Conservation (phyloP, 805 yeast genomes). For the Schwanniomyces pseudopolymorphus region DNA sequence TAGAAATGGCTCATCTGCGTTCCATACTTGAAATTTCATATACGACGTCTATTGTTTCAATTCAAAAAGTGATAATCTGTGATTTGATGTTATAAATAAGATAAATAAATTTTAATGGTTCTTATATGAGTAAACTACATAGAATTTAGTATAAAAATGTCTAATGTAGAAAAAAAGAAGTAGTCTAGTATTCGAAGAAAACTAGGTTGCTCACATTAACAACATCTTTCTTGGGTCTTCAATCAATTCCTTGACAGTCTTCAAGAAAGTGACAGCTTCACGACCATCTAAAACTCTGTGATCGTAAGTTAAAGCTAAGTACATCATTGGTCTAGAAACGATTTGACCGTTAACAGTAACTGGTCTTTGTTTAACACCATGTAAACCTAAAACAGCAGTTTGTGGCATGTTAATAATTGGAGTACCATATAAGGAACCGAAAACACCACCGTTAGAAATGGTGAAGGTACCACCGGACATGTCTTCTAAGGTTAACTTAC, state of each 20-base stretch:
- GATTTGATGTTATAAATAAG: not conserved
- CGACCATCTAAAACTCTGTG: conserved; percentile 98
- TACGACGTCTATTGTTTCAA: not conserved
- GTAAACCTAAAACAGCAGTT: conserved; percentile 96
- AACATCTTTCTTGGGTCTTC: conserved; percentile 99
- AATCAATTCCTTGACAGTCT: conserved; percentile 91
- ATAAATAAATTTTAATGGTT: not conserved
- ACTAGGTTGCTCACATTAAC: conserved; percentile 25
- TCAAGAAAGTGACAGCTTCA: conserved; percentile 97
- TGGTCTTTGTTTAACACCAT: conserved; percentile 96
- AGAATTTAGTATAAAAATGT: not conserved
- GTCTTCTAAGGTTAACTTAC: conserved; percentile 93
- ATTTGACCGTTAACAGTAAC: conserved; percentile 95
- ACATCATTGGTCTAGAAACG: conserved; percentile 99
- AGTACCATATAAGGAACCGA: conserved; percentile 96
- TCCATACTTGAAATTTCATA: not conserved
- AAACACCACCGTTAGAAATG: conserved; percentile 98
- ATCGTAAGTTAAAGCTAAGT: conserved; percentile 96
- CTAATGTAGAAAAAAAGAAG: not conserved
- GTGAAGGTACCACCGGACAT: conserved; percentile 99
- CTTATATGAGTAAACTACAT: not conserved
- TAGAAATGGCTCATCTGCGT: not conserved
- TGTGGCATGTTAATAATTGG: conserved; percentile 98
- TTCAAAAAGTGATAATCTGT: not conserved
- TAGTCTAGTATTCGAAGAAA: not conserved